Base-by-base conservation (phyloP, 352 stramenopile genomes). In the Phytophthora hybrid region DNA sequence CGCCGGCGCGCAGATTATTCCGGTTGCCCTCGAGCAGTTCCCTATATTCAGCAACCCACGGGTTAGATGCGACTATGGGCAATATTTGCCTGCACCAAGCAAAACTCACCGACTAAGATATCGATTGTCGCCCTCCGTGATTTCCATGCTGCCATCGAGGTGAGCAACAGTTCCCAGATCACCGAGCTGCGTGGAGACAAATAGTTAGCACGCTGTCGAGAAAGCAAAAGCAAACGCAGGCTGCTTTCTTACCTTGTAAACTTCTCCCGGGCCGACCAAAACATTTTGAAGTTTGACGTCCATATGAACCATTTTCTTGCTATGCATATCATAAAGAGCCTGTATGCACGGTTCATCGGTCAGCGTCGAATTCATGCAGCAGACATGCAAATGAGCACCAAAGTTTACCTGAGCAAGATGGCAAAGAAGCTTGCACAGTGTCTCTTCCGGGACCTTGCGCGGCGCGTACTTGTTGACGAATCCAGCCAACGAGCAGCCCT, bases 251-350 rank as follows among this genome's bases (percentile, higher is more conserved):
- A 92, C 85, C 80, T 96, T 96, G 78, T 93, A 96, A 16, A 93
- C 60, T 14, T 92, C 87, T 10, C 77, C 84, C 2, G 82, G 66
- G 9, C 80, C 76, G 10, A 93, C 69, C 9, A 97, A 69, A 13
- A 97, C 82, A 71, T 97, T 97, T 66, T 93, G 87, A 10, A 95
- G 69, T 72, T 97, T 97, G 56, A 97, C 85, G 67, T 97, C 90
- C 87, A 97, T 93, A 69, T 97, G 90, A 21, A 94, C 90, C 70
- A 97, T 93, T 62, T 93, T 90, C 65, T 87, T 85, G 32, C 72
- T 83, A 74, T 97, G 90, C 80, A 97, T 91, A 59, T 95, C 88
- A n/a, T 84, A 79, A 37, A 97, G 77, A 31, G 84, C 90, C 75
- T 92, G 39, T 41, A 46, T 47, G 29, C 16, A 9, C n/a, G 3